Conservation (phyloP, 2,329 filamentous ascomycete genomes). For the Pleoardoris graminearum region DNA sequence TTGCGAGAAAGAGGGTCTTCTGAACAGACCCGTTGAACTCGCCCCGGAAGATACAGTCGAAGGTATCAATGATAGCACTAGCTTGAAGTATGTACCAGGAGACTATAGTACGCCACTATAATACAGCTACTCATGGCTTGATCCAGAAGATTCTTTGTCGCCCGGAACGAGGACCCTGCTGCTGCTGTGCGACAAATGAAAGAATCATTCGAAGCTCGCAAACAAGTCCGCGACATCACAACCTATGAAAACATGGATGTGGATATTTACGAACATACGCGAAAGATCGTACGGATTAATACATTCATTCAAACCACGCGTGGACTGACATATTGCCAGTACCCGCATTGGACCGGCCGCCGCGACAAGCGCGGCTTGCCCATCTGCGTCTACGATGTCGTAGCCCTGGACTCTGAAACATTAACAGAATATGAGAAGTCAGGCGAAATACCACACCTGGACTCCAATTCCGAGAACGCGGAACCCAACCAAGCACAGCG, state of each 20-base stretch:
- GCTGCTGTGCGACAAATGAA: slow-evolving; percentile 84
- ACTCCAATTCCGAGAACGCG: slow-evolving; percentile 30
- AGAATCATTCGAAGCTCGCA: slow-evolving; percentile 85
- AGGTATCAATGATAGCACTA: neutral
- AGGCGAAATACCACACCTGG: slow-evolving; percentile 56
- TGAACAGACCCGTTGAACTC: neutral
- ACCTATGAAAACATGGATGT: slow-evolving; percentile 87
- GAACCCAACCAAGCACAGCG: slow-evolving; percentile 71
- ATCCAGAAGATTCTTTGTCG: slow-evolving; percentile 78
- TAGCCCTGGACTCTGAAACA: slow-evolving; percentile 78
- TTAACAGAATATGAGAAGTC: slow-evolving; percentile 76
- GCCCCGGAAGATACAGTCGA: neutral
- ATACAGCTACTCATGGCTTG: slow-evolving; percentile 14
- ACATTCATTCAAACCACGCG: no score
- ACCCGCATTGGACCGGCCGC: slow-evolving; percentile 93
- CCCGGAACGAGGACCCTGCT: slow-evolving; percentile 75
- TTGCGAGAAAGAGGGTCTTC: neutral
- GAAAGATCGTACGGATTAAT: slow-evolving; percentile 64
- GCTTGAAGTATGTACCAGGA: neutral
- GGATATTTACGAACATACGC: slow-evolving; percentile 78
- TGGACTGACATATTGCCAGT: no score
- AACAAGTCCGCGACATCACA: slow-evolving; percentile 73
- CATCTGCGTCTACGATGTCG: slow-evolving; percentile 87
- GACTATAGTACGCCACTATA: neutral
- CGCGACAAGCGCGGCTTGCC: slow-evolving; percentile 89